Evolutionary conservation across 176 grass and related monocot genomes (phyloP).

Genomic region (Dendrocalamus sinicus): DNA sequence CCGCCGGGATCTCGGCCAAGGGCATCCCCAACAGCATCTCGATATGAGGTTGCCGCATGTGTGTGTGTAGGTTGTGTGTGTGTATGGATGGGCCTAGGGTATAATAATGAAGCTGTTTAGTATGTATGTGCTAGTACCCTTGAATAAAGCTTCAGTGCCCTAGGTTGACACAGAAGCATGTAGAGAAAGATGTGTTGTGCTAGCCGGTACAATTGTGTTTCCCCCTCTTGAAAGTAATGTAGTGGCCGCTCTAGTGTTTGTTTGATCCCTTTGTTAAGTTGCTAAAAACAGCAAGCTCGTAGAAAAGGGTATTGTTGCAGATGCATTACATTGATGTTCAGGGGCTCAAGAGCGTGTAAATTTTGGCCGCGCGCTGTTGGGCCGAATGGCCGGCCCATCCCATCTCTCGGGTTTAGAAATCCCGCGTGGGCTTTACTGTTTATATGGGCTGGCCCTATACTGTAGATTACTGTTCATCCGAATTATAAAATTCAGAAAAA

Average conservation of each 20-base stretch:
- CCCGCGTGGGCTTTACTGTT: too few relatives aligned
- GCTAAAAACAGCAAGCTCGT: background rate
- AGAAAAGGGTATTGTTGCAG: background rate
- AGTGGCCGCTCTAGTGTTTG: background rate
- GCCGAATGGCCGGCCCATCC: too few relatives aligned
- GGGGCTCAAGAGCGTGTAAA: too few relatives aligned
- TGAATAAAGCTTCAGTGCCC: too few relatives aligned
- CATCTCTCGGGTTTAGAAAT: too few relatives aligned
- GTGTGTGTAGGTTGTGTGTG: background rate
- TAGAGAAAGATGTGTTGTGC: background rate
- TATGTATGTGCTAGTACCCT: background rate
- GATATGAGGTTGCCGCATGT: background rate
- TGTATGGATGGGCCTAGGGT: background rate
- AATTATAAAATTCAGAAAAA: too few relatives aligned
- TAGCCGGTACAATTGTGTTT: background rate
- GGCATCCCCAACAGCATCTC: constrained; percentile 14
- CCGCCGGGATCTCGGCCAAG: background rate
- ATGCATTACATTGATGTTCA: background rate
- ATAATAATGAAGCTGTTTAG: background rate
- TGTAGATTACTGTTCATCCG: too few relatives aligned
- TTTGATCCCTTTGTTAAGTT: background rate
- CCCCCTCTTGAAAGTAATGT: background rate
- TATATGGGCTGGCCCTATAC: too few relatives aligned
- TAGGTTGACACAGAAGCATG: background rate
- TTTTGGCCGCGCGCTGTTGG: too few relatives aligned